Percentiles rank a stretch among this genome's conserved stretches.
phyloP scores from a whole-genome alignment of 2,329 filamentous ascomycete genomes.

The Trichoderma koningiopsis region DNA sequence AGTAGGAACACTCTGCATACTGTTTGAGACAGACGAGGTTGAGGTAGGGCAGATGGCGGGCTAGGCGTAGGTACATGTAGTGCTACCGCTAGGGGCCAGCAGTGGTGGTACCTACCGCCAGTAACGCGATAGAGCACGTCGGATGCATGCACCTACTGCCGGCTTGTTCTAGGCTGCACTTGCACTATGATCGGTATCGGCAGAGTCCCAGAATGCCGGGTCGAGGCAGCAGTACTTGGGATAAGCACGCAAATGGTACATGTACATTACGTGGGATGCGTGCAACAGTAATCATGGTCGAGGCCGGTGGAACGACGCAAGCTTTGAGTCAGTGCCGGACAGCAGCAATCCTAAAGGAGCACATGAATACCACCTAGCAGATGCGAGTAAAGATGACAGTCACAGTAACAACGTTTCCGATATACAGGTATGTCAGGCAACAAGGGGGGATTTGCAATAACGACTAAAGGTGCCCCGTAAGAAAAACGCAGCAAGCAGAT shows the following conservation, averaged over 20 bases:
- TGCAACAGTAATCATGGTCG: background rate
- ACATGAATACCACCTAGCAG: background rate
- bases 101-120: background rate
- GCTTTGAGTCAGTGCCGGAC: background rate
- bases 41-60: background rate
- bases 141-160: conserved; percentile 8
- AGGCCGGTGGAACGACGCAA: background rate
- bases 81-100: background rate
- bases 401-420: background rate
- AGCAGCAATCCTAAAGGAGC: conserved; percentile 1
- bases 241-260: background rate
- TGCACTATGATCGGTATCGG: conserved; percentile 9
- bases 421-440: background rate
- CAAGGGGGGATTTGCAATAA: background rate
- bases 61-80: background rate
- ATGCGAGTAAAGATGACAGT: conserved; percentile 6
- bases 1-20: background rate
- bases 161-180: conserved; percentile 2
- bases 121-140: background rate
- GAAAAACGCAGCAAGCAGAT: background rate
- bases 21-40: background rate
- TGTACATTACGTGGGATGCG: background rate
- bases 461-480: background rate
- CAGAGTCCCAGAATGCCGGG: conserved; percentile 16
- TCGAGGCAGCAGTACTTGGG: background rate